Evolutionary conservation across 352 stramenopile genomes (phyloP).

Genomic region (Globisporangium spinosum): DNA sequence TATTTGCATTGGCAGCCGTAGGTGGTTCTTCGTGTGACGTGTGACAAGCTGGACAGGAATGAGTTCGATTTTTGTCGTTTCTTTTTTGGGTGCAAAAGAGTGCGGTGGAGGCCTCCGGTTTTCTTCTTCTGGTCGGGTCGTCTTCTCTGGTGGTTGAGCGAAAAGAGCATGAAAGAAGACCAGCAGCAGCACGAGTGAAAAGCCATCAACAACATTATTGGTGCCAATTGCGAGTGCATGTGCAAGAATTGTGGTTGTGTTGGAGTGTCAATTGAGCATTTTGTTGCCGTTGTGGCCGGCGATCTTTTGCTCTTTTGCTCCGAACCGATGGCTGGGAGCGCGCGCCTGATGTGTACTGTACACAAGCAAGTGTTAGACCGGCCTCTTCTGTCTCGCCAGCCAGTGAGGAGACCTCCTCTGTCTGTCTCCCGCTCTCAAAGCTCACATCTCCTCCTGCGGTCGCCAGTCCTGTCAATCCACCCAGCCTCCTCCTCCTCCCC

Average conservation of each 20-base stretch:
- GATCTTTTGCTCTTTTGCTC: not conserved
- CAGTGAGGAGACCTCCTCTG: not conserved
- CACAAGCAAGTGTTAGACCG: not conserved
- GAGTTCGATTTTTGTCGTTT: not conserved
- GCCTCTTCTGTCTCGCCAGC: not conserved
- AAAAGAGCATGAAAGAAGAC: not conserved
- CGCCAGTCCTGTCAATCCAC: slow-evolving; percentile 1
- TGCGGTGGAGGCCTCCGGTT: too few species aligned
- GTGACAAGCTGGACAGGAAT: not conserved
- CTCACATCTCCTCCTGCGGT: not conserved
- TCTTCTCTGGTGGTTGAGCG: not conserved
- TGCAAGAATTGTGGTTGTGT: not conserved
- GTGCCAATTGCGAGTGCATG: not conserved
- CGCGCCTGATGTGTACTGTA: not conserved
- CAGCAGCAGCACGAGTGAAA: not conserved
- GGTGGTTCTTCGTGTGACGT: slow-evolving; percentile 1
- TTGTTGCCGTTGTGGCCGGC: not conserved
- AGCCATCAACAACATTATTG: not conserved
- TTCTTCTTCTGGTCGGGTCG: not conserved
- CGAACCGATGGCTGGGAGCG: not conserved
- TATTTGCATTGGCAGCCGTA: not conserved
- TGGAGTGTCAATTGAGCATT: not conserved
- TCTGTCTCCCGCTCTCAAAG: not conserved
- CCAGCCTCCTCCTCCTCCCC: not conserved
- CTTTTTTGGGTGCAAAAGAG: slow-evolving; percentile 2